These are phyloP conservation scores for Rhizopogon roseolus DNA, from an alignment of 768 basidiomycete genomes.

Conservation along the genomic window DNA sequence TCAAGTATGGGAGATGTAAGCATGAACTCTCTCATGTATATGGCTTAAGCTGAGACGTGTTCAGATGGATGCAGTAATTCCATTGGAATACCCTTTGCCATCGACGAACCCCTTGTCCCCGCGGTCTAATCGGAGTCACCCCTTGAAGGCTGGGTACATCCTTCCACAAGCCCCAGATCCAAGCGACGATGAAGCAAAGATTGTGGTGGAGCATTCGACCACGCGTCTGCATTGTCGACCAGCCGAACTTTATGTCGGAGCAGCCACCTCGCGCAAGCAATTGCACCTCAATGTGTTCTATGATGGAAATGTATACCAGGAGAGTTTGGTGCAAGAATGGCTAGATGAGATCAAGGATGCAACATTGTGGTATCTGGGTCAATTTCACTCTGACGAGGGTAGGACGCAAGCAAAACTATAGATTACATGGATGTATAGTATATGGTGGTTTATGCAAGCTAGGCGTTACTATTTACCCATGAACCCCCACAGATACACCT, in stretches of 20 bases:
- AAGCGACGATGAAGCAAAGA: slow-evolving; percentile 3
- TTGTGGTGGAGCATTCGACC: slow-evolving; percentile 4
- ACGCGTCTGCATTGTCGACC: slow-evolving; percentile 38
- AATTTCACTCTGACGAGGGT: slow-evolving; percentile 11
- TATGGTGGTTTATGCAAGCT: neutral
- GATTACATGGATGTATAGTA: neutral
- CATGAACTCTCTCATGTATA: neutral
- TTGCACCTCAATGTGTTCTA: slow-evolving; percentile 31
- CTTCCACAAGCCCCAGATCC: neutral
- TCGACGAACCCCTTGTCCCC: slow-evolving; percentile 20
- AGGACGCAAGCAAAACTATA: too few relatives aligned
- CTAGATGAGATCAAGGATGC: slow-evolving; percentile 38
- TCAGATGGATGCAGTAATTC: slow-evolving; percentile 31
- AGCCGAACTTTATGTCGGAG: slow-evolving; percentile 39
- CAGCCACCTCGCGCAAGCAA: slow-evolving; percentile 26
- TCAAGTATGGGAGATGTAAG: slow-evolving; percentile 26
- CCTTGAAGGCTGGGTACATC: slow-evolving; percentile 5
- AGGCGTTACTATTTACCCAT: slow-evolving; percentile 37
- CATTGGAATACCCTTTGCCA: slow-evolving; percentile 31
- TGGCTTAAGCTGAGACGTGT: slow-evolving; percentile 22
- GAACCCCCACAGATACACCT: slow-evolving; percentile 70
- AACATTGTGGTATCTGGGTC: slow-evolving; percentile 26
- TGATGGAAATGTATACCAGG: slow-evolving; percentile 44
- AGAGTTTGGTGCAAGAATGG: slow-evolving; percentile 40
- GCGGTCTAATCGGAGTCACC: slow-evolving; percentile 11